phyloP scores from a whole-genome alignment of 495 filamentous ascomycete genomes.

The Trichoderma orchidacearum region DNA sequence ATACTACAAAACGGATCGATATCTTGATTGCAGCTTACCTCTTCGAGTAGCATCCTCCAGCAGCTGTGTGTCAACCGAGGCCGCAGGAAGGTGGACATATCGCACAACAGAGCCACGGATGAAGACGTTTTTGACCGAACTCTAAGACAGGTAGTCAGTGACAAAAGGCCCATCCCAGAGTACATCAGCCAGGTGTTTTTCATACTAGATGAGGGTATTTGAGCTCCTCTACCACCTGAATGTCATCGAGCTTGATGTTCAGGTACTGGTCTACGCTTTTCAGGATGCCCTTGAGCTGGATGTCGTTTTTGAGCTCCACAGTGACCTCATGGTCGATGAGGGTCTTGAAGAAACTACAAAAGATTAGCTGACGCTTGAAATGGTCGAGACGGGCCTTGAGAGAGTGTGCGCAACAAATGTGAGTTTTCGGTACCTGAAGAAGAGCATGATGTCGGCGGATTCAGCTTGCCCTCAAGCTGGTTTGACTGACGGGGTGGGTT shows the following conservation, averaged over 20 bases:
- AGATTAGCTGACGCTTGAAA: background rate
- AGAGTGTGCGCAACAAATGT: background rate
- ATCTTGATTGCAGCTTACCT: constrained; percentile 44
- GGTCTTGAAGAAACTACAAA: constrained; percentile 90
- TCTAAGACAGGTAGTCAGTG: constrained; percentile 13
- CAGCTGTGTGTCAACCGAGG: constrained; percentile 75
- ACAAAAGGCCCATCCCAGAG: background rate
- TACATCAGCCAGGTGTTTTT: background rate
- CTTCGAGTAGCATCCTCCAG: constrained; percentile 92
- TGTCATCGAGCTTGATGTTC: constrained; percentile 97
- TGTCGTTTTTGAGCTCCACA: constrained; percentile 98
- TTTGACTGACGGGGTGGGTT: background rate
- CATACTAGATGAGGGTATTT: constrained; percentile 83
- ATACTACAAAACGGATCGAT: background rate
- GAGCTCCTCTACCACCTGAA: constrained; percentile 76
- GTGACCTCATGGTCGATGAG: constrained; percentile 92
- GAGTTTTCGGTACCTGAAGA: constrained; percentile 36
- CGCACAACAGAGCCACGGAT: constrained; percentile 93
- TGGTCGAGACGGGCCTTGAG: background rate
- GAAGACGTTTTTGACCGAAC: constrained; percentile 95
- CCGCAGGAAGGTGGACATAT: constrained; percentile 85
- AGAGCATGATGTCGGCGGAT: constrained; percentile 30
- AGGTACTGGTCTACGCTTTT: constrained; percentile 98
- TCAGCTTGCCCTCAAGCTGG: background rate
- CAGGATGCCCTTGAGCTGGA: constrained; percentile 82